phyloP scores from a whole-genome alignment of 805 yeast genomes.

The Zygotorulaspora chibaensis region DNA sequence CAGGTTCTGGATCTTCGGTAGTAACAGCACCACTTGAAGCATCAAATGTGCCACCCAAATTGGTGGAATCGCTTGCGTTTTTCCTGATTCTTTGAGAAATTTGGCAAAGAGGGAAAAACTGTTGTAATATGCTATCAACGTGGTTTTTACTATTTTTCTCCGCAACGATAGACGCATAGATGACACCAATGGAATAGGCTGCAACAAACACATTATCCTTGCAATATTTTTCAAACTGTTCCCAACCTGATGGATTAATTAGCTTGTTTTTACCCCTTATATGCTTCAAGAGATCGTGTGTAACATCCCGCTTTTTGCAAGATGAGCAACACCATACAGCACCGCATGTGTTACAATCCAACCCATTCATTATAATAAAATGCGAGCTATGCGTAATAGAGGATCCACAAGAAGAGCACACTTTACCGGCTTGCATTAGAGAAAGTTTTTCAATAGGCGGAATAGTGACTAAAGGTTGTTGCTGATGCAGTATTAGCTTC shows the following conservation, averaged over 20 bases:
- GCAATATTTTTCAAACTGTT: constrained; percentile 55
- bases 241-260: constrained; percentile 49
- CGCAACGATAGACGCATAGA: constrained; percentile 42
- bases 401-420: constrained; percentile 70
- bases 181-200: constrained; percentile 57
- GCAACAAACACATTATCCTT: constrained; percentile 63
- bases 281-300: constrained; percentile 60
- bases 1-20: constrained; percentile 19
- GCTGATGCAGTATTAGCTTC: constrained; percentile 57
- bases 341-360: constrained; percentile 60
- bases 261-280: constrained; percentile 32
- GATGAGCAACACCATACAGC: constrained; percentile 66
- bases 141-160: constrained; percentile 38
- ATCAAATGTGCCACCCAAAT: constrained; percentile 41
- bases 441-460: constrained; percentile 66
- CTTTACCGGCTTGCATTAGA: constrained; percentile 55
- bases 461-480: constrained; percentile 50
- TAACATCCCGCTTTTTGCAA: constrained; percentile 52
- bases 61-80: constrained; percentile 52
- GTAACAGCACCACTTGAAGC: constrained; percentile 44
- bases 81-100: constrained; percentile 64
- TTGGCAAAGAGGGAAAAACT: constrained; percentile 60
- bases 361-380: constrained; percentile 39
- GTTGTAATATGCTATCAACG: constrained; percentile 38
- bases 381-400: constrained; percentile 36